Conservation (phyloP, 257 asterid species). For the Gentiana dahurica region DNA sequence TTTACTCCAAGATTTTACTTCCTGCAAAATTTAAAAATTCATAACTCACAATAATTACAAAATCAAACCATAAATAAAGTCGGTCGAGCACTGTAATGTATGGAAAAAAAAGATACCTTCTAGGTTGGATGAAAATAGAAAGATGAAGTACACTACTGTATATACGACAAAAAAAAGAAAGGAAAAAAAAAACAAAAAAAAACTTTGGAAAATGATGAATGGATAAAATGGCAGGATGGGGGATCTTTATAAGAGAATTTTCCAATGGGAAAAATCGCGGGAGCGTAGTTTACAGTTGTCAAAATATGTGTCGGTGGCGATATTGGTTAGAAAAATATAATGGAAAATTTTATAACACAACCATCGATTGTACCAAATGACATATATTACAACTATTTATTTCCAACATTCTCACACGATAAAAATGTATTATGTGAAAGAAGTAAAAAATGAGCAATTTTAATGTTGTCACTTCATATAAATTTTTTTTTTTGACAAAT, state of each 20-base stretch:
- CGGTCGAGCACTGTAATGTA: background rate
- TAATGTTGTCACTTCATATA: too few species aligned
- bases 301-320: conserved; percentile 2
- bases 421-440: too few species aligned
- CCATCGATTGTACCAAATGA: too few species aligned
- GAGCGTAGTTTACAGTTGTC: background rate
- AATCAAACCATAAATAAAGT: background rate
- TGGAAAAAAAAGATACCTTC: background rate
- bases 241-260: background rate
- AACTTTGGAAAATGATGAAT: background rate
- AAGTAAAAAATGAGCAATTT: too few species aligned
- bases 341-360: too few species aligned
- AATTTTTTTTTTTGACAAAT: too few species aligned
- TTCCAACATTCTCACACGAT: too few species aligned
- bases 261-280: background rate
- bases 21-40: conserved; percentile 10
- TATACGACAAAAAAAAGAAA: too few species aligned
- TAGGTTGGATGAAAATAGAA: background rate
- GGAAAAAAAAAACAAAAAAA: background rate
- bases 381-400: too few species aligned
- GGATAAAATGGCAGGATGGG: background rate
- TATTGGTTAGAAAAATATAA: background rate
- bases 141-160: conserved; percentile 1
- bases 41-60: conserved; percentile 2
- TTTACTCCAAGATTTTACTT: conserved; percentile 5